These are phyloP conservation scores for Nemania diffusa DNA, from an alignment of 2,329 filamentous ascomycete species.

Conservation along the genomic window DNA sequence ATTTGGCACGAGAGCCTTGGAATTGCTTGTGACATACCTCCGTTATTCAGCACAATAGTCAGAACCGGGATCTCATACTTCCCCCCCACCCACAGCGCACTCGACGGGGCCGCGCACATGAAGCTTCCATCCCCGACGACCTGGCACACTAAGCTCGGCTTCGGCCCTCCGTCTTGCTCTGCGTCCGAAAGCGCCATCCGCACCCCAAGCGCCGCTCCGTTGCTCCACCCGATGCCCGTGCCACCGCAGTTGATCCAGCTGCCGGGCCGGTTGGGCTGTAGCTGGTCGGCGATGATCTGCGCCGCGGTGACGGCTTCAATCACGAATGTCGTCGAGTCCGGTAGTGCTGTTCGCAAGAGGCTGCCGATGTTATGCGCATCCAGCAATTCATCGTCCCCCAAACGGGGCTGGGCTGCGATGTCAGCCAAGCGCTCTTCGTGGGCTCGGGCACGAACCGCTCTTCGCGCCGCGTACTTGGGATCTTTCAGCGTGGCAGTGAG, in stretches of 20 bases:
- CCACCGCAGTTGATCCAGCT: conserved; percentile 85
- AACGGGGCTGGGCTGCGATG: conserved; percentile 39
- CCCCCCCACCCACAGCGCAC: conserved; percentile 60
- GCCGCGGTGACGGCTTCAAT: conserved; percentile 83
- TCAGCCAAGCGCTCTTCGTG: conserved; percentile 40
- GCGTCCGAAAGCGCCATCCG: conserved; percentile 72
- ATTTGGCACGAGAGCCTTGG: background rate
- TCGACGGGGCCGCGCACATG: conserved; percentile 60
- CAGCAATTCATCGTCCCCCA: conserved; percentile 39
- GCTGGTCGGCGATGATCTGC: conserved; percentile 73
- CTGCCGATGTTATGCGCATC: conserved; percentile 42
- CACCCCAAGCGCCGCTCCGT: conserved; percentile 78
- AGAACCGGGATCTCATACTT: conserved; percentile 60
- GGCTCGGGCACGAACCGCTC: conserved; percentile 21
- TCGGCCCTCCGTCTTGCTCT: conserved; percentile 57
- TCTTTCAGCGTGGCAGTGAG: conserved; percentile 23
- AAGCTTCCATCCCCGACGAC: conserved; percentile 62
- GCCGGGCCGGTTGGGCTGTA: conserved; percentile 74
- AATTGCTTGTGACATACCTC: conserved; percentile 52
- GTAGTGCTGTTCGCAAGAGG: conserved; percentile 38
- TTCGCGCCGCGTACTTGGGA: conserved; percentile 49
- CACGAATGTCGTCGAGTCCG: conserved; percentile 71
- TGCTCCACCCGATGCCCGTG: conserved; percentile 83
- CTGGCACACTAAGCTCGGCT: conserved; percentile 56
- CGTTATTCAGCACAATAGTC: conserved; percentile 63